These are phyloP conservation scores for Suhomyces bokatorum DNA, from an alignment of 1,139 yeast genomes.

Conservation along the genomic window DNA sequence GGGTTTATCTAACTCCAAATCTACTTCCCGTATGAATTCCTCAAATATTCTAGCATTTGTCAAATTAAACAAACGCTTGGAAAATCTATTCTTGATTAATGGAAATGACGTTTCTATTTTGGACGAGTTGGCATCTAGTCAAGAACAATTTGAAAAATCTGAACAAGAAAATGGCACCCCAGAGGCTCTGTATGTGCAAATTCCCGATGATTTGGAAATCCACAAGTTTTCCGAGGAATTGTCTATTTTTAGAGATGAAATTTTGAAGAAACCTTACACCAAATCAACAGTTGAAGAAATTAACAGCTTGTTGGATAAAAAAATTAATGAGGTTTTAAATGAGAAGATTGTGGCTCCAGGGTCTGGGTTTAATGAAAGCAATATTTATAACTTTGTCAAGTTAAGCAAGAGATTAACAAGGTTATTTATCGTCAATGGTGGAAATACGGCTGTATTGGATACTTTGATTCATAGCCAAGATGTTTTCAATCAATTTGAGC, in stretches of 20 bases:
- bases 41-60: slow-evolving; percentile 14
- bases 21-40: slow-evolving; percentile 10
- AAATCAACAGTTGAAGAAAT: slow-evolving; percentile 15
- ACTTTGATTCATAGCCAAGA: slow-evolving; percentile 16
- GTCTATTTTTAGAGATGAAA: slow-evolving; percentile 13
- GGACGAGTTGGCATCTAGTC: slow-evolving; percentile 23
- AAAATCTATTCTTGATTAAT: slow-evolving; percentile 20
- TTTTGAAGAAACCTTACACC: slow-evolving; percentile 13
- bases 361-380: slow-evolving; percentile 9
- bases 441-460: slow-evolving; percentile 24
- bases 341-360: slow-evolving; percentile 3
- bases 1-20: slow-evolving; percentile 2
- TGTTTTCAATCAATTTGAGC: slow-evolving; percentile 18
- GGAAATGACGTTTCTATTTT: slow-evolving; percentile 22
- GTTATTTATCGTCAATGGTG: slow-evolving; percentile 25
- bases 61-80: slow-evolving; percentile 18
- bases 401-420: slow-evolving; percentile 19
- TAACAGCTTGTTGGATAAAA: slow-evolving; percentile 19
- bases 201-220: slow-evolving; percentile 26
- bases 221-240: slow-evolving; percentile 21
- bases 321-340: slow-evolving; percentile 21
- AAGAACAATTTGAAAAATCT: slow-evolving; percentile 14
- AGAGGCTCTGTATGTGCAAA: slow-evolving; percentile 18
- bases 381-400: slow-evolving; percentile 14
- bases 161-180: not conserved